Base-by-base conservation (phyloP, 75 land plant species). In the Pinus albicaulis region DNA sequence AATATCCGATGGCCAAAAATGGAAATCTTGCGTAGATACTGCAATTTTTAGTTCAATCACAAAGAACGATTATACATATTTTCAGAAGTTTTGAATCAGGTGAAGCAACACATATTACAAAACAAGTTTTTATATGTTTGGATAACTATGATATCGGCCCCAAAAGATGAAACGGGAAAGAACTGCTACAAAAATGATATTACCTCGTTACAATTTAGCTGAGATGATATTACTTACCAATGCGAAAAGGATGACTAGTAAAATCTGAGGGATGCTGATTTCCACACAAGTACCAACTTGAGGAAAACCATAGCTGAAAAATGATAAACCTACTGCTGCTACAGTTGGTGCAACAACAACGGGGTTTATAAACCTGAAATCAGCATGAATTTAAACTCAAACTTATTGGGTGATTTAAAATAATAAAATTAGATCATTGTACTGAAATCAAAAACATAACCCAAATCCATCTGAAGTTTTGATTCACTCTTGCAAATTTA, bases 321-420 rank as follows among this genome's bases (percentile, higher is more conserved):
- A 97, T 41, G 99, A 88, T 22, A 97, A 85, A 73, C 99, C 99
- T 14, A 97, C 86, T 44, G 95, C 98, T 77, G 98, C 93, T 79
- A 92, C 88, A 26, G 99, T 97, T 55, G 99, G 98, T n/a, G 98
- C 95, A 72, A 97, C 92, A 22, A 95, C 98, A 55, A 97, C 90
- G 19, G 99, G 98, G 61, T 97, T 92, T 75, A 97, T 92, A 1
- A 86, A 77, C 86, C 99, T 96, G 89, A 76, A 85, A 72, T 55
- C 57, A 72, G 57, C 74, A 72, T 20, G 24, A n/a, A n/a, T 38
- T 7, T 44, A 10, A 10, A 48, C 12, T 68, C 71, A 68, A 68
- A 36, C 41, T 11, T 41, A 11, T 38, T 38, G n/a, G 34, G 11
- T 19, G 22, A 36, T 3, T 8, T 34, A n/a, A n/a, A 2, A 36